Conservation (phyloP, 73 alveolate genomes). For the Stentor roeselii region DNA sequence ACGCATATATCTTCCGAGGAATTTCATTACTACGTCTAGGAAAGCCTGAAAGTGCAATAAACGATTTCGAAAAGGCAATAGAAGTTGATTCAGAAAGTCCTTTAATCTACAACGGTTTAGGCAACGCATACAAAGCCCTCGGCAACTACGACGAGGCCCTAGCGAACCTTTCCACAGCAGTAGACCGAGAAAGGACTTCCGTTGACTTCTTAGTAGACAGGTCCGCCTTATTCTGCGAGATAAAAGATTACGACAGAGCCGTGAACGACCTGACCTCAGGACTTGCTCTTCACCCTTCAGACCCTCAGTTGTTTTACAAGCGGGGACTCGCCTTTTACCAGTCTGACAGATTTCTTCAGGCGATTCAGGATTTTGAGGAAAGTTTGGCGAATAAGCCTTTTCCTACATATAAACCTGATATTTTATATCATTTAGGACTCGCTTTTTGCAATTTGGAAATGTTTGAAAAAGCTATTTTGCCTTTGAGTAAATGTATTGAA, state of each 20-base stretch:
- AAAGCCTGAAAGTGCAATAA: conserved; percentile 60
- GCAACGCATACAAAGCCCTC: conserved; percentile 65
- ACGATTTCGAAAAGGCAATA: conserved; percentile 63
- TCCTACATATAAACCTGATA: conserved; percentile 79
- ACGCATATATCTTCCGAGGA: conserved; percentile 79
- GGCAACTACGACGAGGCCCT: conserved; percentile 82
- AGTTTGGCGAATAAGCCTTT: conserved; percentile 66
- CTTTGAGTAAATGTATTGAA: conserved; percentile 58
- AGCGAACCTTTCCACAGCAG: conserved; percentile 59
- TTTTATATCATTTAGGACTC: conserved; percentile 85
- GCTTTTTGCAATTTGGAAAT: conserved; percentile 79
- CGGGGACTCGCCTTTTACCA: conserved; percentile 80
- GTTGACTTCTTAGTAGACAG: conserved; percentile 71
- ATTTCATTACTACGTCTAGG: conserved; percentile 61
- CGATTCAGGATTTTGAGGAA: conserved; percentile 63
- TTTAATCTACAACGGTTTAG: conserved; percentile 76
- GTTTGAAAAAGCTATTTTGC: conserved; percentile 79
- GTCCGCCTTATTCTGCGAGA: conserved; percentile 61
- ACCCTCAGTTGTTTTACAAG: conserved; percentile 75
- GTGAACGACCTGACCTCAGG: conserved; percentile 69
- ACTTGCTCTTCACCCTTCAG: conserved; percentile 54
- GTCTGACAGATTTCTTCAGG: conserved; percentile 57
- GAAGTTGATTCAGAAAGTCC: conserved; percentile 59
- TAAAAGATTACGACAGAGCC: conserved; percentile 54
- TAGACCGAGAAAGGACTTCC: conserved; percentile 49